Evolutionary conservation across 2,329 filamentous ascomycete genomes (phyloP).

Genomic region (Corinectria fuckeliana): DNA sequence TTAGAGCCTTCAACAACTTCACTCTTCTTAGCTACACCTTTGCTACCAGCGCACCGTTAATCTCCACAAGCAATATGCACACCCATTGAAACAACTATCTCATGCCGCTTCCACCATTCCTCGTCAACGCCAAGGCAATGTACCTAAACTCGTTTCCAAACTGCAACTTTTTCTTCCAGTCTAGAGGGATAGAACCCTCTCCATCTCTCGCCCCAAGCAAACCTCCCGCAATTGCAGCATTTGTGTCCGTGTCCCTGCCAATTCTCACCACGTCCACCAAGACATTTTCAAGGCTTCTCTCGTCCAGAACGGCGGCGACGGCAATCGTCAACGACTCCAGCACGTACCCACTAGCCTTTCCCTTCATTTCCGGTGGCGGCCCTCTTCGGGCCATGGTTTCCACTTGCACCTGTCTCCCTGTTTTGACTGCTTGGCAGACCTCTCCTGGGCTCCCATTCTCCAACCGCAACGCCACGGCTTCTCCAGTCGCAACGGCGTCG

Average conservation of each 20-base stretch:
- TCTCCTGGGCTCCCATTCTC: conserved; percentile 24
- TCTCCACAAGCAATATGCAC: too few relatives aligned
- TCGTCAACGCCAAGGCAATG: conserved; percentile 9
- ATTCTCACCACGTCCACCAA: conserved; percentile 54
- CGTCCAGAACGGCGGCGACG: conserved; percentile 51
- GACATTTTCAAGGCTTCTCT: conserved; percentile 49
- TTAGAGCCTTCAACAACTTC: too few relatives aligned
- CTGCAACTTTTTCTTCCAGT: conserved; percentile 49
- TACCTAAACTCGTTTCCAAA: conserved; percentile 47
- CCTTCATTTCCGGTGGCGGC: conserved; percentile 37
- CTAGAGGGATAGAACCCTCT: conserved; percentile 46
- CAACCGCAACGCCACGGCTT: conserved; percentile 28
- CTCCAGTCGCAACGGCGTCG: conserved; percentile 41
- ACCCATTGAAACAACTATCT: too few relatives aligned
- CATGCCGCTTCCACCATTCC: too few relatives aligned
- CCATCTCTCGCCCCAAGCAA: conserved; percentile 54
- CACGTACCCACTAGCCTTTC: conserved; percentile 48
- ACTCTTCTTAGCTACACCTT: too few relatives aligned
- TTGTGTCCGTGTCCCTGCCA: conserved; percentile 55
- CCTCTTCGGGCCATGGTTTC: conserved; percentile 41
- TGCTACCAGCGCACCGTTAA: too few relatives aligned
- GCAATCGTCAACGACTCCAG: conserved; percentile 50
- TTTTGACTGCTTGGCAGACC: conserved; percentile 37
- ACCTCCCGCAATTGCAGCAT: conserved; percentile 54
- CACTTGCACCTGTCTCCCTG: conserved; percentile 37